Evolutionary conservation across 2,329 filamentous ascomycete species (phyloP).

Genomic region (Cyphellophora europaea): DNA sequence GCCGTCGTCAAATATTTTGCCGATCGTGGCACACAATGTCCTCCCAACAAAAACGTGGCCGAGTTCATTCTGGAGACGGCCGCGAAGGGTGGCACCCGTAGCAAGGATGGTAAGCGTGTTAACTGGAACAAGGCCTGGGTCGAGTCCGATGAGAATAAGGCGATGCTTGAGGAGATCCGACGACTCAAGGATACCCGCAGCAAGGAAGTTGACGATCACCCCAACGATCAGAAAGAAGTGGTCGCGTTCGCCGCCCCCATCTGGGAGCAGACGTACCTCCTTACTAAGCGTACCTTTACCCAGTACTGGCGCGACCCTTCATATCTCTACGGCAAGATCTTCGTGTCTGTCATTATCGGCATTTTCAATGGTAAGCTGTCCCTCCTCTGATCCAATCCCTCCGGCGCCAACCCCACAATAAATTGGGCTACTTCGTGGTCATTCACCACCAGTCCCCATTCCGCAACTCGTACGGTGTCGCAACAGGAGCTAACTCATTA

Average conservation of each 20-base stretch:
- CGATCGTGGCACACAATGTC: conserved; percentile 56
- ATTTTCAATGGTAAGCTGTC: conserved; percentile 78
- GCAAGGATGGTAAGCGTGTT: conserved; percentile 45
- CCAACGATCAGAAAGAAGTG: conserved; percentile 28
- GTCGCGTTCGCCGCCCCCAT: conserved; percentile 60
- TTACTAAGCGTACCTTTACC: conserved; percentile 61
- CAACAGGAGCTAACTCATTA: too few species aligned
- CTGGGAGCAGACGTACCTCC: conserved; percentile 51
- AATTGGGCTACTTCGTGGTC: too few species aligned
- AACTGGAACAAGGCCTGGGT: conserved; percentile 72
- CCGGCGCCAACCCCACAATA: too few species aligned
- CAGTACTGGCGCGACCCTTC: conserved; percentile 69
- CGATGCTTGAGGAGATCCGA: conserved; percentile 56
- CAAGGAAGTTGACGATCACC: conserved; percentile 27
- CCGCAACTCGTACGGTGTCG: too few species aligned
- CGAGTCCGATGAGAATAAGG: conserved; percentile 51
- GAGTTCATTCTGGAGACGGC: conserved; percentile 60
- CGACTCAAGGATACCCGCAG: conserved; percentile 51
- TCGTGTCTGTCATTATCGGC: conserved; percentile 59
- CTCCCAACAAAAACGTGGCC: conserved; percentile 56
- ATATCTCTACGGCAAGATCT: conserved; percentile 70
- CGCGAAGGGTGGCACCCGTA: conserved; percentile 43
- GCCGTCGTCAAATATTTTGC: conserved; percentile 60
- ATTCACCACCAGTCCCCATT: too few species aligned
- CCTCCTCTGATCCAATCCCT: too few species aligned